Conservation (phyloP, 768 basidiomycete species). For the Plicaturopsis crispa region DNA sequence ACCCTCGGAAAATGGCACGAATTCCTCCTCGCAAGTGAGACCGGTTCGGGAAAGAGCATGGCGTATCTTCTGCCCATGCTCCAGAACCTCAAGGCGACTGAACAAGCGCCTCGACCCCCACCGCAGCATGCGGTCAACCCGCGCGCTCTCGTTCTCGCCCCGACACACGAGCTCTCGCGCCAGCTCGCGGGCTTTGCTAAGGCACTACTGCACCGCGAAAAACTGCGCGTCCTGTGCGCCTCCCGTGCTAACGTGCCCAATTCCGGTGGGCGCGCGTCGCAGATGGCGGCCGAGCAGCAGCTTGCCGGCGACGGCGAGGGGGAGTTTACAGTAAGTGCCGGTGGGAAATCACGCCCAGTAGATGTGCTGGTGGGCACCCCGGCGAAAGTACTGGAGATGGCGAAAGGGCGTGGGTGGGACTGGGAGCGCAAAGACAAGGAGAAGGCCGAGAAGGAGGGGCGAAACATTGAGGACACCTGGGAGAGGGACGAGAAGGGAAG, state of each 20-base stretch:
- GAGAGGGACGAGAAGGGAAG: constrained; percentile 19
- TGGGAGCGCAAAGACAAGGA: constrained; percentile 20
- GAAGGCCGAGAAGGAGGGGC: constrained; percentile 14
- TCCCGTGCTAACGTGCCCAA: constrained; percentile 48
- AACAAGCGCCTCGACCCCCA: constrained; percentile 22
- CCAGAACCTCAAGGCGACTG: constrained; percentile 66
- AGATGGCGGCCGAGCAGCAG: constrained; percentile 35
- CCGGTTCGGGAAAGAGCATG: constrained; percentile 87
- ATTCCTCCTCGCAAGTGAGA: constrained; percentile 79
- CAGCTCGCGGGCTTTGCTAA: constrained; percentile 76
- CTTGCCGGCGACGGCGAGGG: constrained; percentile 14
- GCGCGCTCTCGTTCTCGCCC: constrained; percentile 74
- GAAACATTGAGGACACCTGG: constrained; percentile 16
- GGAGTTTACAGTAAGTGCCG: constrained; percentile 15
- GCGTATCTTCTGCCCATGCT: constrained; percentile 85
- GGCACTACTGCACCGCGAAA: constrained; percentile 61
- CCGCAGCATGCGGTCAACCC: constrained; percentile 43
- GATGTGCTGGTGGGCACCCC: constrained; percentile 64
- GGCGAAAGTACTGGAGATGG: constrained; percentile 54
- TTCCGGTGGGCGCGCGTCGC: constrained; percentile 18
- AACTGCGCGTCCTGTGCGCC: constrained; percentile 68
- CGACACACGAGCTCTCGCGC: constrained; percentile 84
- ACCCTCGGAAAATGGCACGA: constrained; percentile 28
- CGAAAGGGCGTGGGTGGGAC: constrained; percentile 48
- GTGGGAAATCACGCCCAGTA: constrained; percentile 20